Evolutionary conservation across 805 yeast genomes (phyloP), one percentile per base, ranked within the genome.

Genomic region (Kodamaea hsintzibuensis): DNA sequence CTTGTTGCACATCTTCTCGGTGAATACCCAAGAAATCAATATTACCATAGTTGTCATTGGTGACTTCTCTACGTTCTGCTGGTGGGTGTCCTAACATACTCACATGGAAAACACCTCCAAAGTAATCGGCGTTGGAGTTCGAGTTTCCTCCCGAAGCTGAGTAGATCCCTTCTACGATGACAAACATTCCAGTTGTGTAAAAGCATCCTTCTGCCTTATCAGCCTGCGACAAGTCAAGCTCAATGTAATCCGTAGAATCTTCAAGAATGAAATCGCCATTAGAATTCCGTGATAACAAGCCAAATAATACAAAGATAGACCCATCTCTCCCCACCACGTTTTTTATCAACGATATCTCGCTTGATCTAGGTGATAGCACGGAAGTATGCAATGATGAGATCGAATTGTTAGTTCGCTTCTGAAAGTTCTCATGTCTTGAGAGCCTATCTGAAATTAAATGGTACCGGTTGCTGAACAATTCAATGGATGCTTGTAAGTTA

Each of bases 281-380:
- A 9, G 82, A 74, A 51, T 84, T 84, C 54, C 78, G 77, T 1
- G 85, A 77, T 9, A 95, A 68, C 54, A 91, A 72, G 0, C 99
- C 99, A 62, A 92, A 83, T 2, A 95, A 65, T 7, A 88, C 72
- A 64, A 95, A 95, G 53, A 82, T 78, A 51, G 82, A 77, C 3
- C 93, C 93, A 61, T 88, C 88, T 52, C 97, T 74, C 30, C 99
- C 99, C 27, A 95, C 67, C 55, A 95, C 73, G 67, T 92, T 92
- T 62, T 92, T 92, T 51, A 95, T 84, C 40, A 83, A 76, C 0
- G 96, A 89, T 45, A 93, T 74, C 39, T 66, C 69, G 47, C 59
- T 57, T n/a, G 54, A n/a, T 35, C 50, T 53, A 8, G 53, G 54
- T 19, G 52, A 50, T 4, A 45, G 42, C 42, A 59, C 51, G 14